Conservation (phyloP, 192 early-diverging fungal genomes). For the Gigaspora rosea region DNA sequence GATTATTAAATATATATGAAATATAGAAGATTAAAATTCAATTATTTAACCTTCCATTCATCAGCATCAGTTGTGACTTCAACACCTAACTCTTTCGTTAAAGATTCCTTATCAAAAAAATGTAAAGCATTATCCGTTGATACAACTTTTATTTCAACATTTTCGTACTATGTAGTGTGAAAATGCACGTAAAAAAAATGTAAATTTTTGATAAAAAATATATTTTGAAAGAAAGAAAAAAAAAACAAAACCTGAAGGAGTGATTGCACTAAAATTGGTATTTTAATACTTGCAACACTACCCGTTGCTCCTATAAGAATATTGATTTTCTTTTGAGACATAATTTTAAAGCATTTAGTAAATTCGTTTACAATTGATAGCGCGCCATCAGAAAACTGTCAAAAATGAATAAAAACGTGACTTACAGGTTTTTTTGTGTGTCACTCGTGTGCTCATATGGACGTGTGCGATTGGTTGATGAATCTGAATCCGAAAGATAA, state of each 20-base stretch:
- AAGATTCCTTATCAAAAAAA: slow-evolving; percentile 72
- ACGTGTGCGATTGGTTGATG: no score
- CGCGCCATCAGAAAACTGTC: no score
- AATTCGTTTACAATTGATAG: no score
- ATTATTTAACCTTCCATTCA: slow-evolving; percentile 75
- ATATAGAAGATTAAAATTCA: neutral
- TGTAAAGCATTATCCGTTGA: slow-evolving; percentile 81
- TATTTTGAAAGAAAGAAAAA: slow-evolving; percentile 15
- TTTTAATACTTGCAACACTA: slow-evolving; percentile 89
- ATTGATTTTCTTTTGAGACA: neutral
- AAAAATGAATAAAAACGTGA: no score
- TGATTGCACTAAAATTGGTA: slow-evolving; percentile 67
- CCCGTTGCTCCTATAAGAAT: slow-evolving; percentile 81
- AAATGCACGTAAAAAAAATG: neutral
- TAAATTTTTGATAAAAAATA: neutral
- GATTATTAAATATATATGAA: neutral
- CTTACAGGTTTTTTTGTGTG: no score
- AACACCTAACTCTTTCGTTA: slow-evolving; percentile 41
- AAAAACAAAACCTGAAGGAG: slow-evolving; percentile 47
- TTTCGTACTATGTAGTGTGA: slow-evolving; percentile 36
- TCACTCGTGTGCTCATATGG: no score
- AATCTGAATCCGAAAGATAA: neutral
- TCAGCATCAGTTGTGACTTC: slow-evolving; percentile 78
- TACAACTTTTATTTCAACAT: slow-evolving; percentile 76
- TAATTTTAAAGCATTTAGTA: neutral